Evolutionary conservation across 2,329 filamentous ascomycete species (phyloP).

Genomic region (Didymella glomerata): DNA sequence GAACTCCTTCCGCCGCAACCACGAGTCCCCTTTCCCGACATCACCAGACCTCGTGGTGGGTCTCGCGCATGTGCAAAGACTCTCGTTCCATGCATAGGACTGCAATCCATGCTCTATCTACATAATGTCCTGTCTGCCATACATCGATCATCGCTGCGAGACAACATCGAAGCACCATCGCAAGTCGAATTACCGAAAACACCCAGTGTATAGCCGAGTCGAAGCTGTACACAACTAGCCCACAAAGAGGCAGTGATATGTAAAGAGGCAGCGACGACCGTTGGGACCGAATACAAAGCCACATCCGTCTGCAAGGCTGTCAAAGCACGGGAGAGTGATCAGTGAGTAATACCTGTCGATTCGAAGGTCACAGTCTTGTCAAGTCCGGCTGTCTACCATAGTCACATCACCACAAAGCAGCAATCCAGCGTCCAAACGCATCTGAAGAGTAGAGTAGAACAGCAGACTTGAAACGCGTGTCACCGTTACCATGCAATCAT

Average conservation of each 20-base stretch:
- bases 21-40: neutral
- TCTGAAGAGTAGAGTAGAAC: neutral
- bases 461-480: neutral
- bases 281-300: neutral
- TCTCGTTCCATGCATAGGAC: neutral
- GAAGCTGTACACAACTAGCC: neutral
- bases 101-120: neutral
- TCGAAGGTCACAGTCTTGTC: too few relatives aligned
- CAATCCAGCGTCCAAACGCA: neutral
- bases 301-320: neutral
- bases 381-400: too few relatives aligned
- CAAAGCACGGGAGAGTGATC: neutral
- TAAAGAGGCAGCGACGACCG: neutral
- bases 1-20: neutral
- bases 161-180: neutral
- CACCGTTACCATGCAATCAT: neutral
- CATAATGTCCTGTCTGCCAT: neutral
- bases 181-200: conserved; percentile 7
- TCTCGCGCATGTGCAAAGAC: neutral
- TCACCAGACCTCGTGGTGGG: neutral
- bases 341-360: neutral
- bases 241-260: neutral
- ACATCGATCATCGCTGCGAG: neutral
- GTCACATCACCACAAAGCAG: neutral
- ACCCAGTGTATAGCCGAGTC: conserved; percentile 8